phyloP scores from a whole-genome alignment of 257 asterid species.

The Solanum ossicruentum region DNA sequence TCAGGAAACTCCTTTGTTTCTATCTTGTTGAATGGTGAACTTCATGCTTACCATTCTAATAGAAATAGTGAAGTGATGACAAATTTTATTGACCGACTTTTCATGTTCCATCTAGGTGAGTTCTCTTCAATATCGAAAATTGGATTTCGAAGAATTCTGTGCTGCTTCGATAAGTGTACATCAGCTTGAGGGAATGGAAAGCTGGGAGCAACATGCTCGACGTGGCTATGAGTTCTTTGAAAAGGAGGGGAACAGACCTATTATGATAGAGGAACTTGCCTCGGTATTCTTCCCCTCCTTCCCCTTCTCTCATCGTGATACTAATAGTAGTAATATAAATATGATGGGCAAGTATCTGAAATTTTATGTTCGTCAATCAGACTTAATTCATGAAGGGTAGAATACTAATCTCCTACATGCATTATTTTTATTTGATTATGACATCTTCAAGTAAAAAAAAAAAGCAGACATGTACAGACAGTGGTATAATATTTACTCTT shows the following conservation, averaged over 20 bases:
- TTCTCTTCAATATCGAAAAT: conserved; percentile 66
- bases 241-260: conserved; percentile 83
- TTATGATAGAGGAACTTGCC: conserved; percentile 95
- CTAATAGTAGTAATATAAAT: background rate
- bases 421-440: background rate
- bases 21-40: background rate
- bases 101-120: conserved; percentile 47
- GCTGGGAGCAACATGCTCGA: conserved; percentile 95
- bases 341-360: background rate
- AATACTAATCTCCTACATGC: background rate
- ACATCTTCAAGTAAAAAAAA: background rate
- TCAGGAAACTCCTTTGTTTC: background rate
- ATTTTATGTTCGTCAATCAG: background rate
- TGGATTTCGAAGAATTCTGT: conserved; percentile 89
- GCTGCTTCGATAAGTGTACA: conserved; percentile 80
- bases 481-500: background rate
- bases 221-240: conserved; percentile 84
- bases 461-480: background rate
- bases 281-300: conserved; percentile 38
- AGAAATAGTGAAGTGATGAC: background rate
- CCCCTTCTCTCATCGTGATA: background rate
- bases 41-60: background rate
- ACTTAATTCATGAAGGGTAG: background rate
- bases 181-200: conserved; percentile 77
- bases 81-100: background rate